A percentile compares a stretch with the other conserved stretches of the same genome.
Conservation (phyloP, 106 monocot genomes). For the Apostasia shenzhenica region DNA sequence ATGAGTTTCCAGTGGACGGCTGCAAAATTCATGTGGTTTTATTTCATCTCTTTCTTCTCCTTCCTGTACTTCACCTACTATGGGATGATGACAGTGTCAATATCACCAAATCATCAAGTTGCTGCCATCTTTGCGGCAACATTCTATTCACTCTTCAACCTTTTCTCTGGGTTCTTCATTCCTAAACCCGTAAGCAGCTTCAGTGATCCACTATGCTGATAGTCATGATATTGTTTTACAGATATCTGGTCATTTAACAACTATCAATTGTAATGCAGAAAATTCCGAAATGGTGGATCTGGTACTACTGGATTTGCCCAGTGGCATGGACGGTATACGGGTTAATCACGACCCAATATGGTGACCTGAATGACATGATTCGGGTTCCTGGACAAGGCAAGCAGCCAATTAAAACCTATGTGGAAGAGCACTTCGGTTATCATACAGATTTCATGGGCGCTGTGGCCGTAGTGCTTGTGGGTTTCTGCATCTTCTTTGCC, state of each 20-base stretch:
- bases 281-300: constrained; percentile 91
- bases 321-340: constrained; percentile 91
- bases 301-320: constrained; percentile 98
- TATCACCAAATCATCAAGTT: constrained; percentile 73
- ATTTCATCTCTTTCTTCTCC: constrained; percentile 56
- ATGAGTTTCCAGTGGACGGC: constrained; percentile 71
- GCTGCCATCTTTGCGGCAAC: constrained; percentile 59
- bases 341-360: constrained; percentile 67
- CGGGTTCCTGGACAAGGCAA: constrained; percentile 32
- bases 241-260: no score
- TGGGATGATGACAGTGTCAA: constrained; percentile 78
- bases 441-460: constrained; percentile 50
- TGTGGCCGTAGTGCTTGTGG: constrained; percentile 52
- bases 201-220: no score
- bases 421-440: constrained; percentile 62
- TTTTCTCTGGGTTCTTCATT: constrained; percentile 82
- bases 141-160: constrained; percentile 67
- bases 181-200: constrained; percentile 42
- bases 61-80: constrained; percentile 83
- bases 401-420: constrained; percentile 44
- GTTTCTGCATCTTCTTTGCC: constrained; percentile 71
- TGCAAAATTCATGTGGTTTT: constrained; percentile 70
- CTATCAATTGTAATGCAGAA: constrained; percentile 38
- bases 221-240: no score
- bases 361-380: constrained; percentile 54